A percentile compares a stretch with the other conserved stretches of the same genome.
Conservation (phyloP, 306 rosid species). For the Inga oerstediana region DNA sequence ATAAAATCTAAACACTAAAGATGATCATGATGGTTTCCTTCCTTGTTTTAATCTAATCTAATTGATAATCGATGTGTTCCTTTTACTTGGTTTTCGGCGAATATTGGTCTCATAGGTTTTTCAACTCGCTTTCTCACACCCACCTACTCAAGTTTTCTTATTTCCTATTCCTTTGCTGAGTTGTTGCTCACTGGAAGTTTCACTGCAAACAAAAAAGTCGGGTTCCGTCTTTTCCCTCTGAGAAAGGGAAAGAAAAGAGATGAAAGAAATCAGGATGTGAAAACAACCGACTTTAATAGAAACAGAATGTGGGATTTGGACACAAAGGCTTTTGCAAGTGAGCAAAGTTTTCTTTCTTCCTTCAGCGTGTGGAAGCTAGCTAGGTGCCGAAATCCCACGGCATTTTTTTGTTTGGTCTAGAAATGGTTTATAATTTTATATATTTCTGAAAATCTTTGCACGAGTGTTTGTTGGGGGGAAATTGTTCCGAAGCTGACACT, state of each 20-base stretch:
- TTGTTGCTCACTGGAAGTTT: slow-evolving; percentile 20
- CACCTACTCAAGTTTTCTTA: slow-evolving; percentile 22
- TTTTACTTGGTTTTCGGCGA: slow-evolving; percentile 32
- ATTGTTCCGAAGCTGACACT: slow-evolving; percentile 49
- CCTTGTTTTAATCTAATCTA: slow-evolving; percentile 19
- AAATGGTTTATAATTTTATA: slow-evolving; percentile 23
- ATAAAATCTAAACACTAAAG: too few species aligned
- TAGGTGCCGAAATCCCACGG: slow-evolving; percentile 41
- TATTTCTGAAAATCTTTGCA: slow-evolving; percentile 37
- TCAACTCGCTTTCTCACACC: slow-evolving; percentile 34
- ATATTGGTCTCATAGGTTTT: slow-evolving; percentile 26
- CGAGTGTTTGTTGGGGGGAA: slow-evolving; percentile 47
- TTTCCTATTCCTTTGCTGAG: slow-evolving; percentile 13
- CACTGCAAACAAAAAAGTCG: neutral
- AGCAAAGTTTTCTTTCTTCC: slow-evolving; percentile 48
- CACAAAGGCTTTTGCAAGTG: slow-evolving; percentile 41
- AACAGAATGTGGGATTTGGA: slow-evolving; percentile 50
- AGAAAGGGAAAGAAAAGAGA: slow-evolving; percentile 23
- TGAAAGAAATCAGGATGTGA: neutral
- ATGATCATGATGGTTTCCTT: slow-evolving; percentile 4
- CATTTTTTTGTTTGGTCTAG: slow-evolving; percentile 33
- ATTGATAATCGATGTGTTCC: neutral
- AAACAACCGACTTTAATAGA: slow-evolving; percentile 57
- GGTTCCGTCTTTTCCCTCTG: slow-evolving; percentile 10
- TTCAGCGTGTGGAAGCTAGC: slow-evolving; percentile 27